Base-by-base conservation (phyloP, 768 basidiomycete species). In the Boletus bicolor region DNA sequence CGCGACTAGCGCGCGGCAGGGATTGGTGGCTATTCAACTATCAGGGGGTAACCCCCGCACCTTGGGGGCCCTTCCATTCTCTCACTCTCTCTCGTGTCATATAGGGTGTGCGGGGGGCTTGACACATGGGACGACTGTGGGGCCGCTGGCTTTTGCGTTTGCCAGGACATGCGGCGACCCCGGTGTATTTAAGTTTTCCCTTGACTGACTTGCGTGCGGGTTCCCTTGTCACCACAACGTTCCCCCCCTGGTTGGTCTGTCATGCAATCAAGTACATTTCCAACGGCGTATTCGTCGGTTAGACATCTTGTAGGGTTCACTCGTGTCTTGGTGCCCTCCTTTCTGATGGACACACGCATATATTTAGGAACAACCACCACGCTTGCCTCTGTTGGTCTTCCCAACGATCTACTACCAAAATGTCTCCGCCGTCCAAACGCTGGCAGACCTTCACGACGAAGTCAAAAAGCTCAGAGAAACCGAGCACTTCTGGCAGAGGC, bases 121-220 rank as follows among this genome's bases (percentile, higher is more conserved):
- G 8, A 59, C 63, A 30, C 58, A 62, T 51, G 56, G 59, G 57
- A 32, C 30, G 35, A 60, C 54, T 53, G 58, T 53, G 45, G 52
- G 37, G 58, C 55, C 58, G 61, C 64, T 65, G 65, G 61, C 58
- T 56, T 58, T 59, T 50, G 48, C 51, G 53, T 52, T 58, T 51
- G 52, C 47, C 30, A 32, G 30, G 47, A 56, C 64, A 68, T 54
- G 66, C 54, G 58, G 59, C 47, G 21, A 44, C 54, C 58, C 21
- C 61, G 45, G 42, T 10, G 48, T 63, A 67, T 66, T 61, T 66
- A 68, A 66, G 57, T 57, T 57, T 51, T 54, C 51, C 35, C 47
- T 51, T 39, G 19, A 9, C 49, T 37, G 44, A 28, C 49, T 49
- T 49, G 56, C 53, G 11, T 53, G 63, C 26, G 60, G 60, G 53